Conservation (phyloP, 1,284 basidiomycete genomes). For the Rhodotorula sp. region DNA sequence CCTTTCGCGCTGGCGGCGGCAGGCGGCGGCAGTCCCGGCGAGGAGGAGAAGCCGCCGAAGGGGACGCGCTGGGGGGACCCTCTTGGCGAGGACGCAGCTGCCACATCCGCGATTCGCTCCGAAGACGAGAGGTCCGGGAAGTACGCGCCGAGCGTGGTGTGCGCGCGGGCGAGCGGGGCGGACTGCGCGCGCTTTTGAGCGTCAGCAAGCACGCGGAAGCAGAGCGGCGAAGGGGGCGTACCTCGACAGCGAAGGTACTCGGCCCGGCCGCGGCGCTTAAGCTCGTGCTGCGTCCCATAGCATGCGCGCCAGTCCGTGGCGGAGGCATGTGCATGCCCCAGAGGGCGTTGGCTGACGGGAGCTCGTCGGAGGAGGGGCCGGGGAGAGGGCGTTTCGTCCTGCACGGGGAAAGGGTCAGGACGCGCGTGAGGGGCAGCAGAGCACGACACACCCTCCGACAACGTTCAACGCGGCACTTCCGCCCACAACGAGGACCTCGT, state of each 20-base stretch:
- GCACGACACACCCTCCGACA: not conserved
- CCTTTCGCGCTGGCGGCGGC: not conserved
- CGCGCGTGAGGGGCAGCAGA: too few relatives aligned
- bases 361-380: conserved; percentile 11
- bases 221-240: not conserved
- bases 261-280: conserved; percentile 6
- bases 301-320: not conserved
- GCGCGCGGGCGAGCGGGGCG: not conserved
- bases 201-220: not conserved
- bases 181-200: not conserved
- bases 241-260: not conserved
- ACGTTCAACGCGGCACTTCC: not conserved
- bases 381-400: not conserved
- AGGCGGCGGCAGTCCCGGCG: not conserved
- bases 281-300: conserved; percentile 13
- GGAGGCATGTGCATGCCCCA: not conserved
- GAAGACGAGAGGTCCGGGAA: not conserved
- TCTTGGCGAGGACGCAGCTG: not conserved
- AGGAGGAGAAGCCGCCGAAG: not conserved
- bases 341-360: not conserved
- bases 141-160: not conserved
- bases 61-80: not conserved
- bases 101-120: not conserved
- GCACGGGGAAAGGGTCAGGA: not conserved
- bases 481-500: not conserved